phyloP scores from a whole-genome alignment of 2,329 filamentous ascomycete genomes.

The Emydomyces testavorans region DNA sequence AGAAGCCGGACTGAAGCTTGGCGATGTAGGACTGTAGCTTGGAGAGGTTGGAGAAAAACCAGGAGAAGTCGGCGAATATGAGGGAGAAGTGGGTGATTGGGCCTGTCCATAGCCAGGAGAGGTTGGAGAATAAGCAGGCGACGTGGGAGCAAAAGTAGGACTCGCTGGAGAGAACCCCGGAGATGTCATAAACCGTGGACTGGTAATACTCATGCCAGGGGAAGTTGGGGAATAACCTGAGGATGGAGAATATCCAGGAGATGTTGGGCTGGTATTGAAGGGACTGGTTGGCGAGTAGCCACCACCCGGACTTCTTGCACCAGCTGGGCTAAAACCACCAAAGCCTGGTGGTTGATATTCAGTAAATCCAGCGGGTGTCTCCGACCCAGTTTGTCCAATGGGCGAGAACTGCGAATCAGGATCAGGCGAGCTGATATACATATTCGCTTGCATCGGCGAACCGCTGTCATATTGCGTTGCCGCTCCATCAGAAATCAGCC shows the following conservation, averaged over 20 bases:
- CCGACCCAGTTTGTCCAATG: slow-evolving; percentile 57
- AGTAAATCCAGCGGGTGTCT: slow-evolving; percentile 46
- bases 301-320: slow-evolving; percentile 51
- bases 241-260: slow-evolving; percentile 54
- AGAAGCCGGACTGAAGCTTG: slow-evolving; percentile 43
- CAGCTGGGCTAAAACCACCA: slow-evolving; percentile 56
- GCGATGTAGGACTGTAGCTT: slow-evolving; percentile 50
- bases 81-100: slow-evolving; percentile 54
- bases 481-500: slow-evolving; percentile 62
- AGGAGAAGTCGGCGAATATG: slow-evolving; percentile 45
- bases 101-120: slow-evolving; percentile 42
- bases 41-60: slow-evolving; percentile 49
- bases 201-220: slow-evolving; percentile 50
- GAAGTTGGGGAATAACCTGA: slow-evolving; percentile 63
- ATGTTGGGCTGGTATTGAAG: slow-evolving; percentile 60
- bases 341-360: slow-evolving; percentile 60
- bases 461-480: slow-evolving; percentile 83
- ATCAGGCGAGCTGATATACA: slow-evolving; percentile 51
- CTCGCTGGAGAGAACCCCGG: slow-evolving; percentile 45
- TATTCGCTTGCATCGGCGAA: slow-evolving; percentile 51
- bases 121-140: slow-evolving; percentile 48
- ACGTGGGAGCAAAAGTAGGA: slow-evolving; percentile 48
- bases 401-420: slow-evolving; percentile 58
- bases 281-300: slow-evolving; percentile 59
- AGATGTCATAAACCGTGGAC: slow-evolving; percentile 45